Base-by-base conservation (phyloP, 1,284 basidiomycete genomes). In the Leccinum pachyderme region DNA sequence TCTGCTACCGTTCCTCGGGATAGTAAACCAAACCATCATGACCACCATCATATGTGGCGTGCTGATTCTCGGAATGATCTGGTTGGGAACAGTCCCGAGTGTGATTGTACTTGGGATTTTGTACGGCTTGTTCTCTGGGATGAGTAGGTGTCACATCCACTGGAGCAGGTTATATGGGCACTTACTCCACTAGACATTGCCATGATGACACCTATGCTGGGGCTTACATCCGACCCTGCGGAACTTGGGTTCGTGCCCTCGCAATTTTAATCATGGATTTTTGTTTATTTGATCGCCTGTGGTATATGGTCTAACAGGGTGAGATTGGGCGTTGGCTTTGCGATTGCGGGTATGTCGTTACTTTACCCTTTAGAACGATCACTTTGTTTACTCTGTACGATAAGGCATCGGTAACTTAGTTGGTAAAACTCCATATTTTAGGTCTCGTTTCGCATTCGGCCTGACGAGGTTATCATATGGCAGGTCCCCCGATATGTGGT, bases 41-140 rank as follows among this genome's bases (percentile, higher is more conserved):
- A 69, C 73, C 39, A 58, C 55, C 5, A 13, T 64, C 9, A 52
- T 49, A n/a, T 66, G 63, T 18, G 63, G 59, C 1, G 53, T 71
- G 61, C 48, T 71, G 61, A 54, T 81, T n/a, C 76, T 81, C 46
- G 72, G 72, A 50, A 74, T 75, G 53, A 65, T 78, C 7, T 78
- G 70, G 29, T 66, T 80, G 9, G 66, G 69, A 15, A 68, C 71
- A 28, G 64, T 68, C 0, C 67, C 65, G 4, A 77, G 77, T 6
- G 73, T 77, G 0, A 65, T 79, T 5, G 58, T 73, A 24, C 80
- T 82, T 46, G 75, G 76, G 5, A 58, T 78, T 33, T 60, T 83
- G 12, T 83, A 75, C 54, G 80, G 81, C 0, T 70, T 81, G 52
- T 81, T 82, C 58, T 76, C 74, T 8, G 81, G 80, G 9, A 72